Percentiles rank a stretch among this genome's conserved stretches.
These are phyloP conservation scores for Chaetomium strumarium DNA, from an alignment of 2,329 filamentous ascomycete species.

Conservation along the genomic window DNA sequence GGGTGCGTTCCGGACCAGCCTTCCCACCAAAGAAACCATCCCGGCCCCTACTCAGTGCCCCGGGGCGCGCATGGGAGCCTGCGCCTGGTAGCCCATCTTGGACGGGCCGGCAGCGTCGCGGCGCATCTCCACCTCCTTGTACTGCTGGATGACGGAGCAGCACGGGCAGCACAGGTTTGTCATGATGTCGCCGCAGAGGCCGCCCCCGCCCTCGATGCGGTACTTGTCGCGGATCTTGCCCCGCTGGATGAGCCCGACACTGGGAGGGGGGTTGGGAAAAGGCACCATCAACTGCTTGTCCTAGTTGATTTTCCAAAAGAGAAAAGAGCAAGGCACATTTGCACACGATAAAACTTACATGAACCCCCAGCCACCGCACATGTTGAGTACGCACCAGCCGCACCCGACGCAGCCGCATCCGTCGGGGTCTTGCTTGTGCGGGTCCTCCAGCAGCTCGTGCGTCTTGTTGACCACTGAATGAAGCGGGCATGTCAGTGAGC, in stretches of 20 bases:
- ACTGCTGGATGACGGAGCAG: constrained; percentile 42
- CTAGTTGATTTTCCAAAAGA: background rate
- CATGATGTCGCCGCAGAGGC: constrained; percentile 35
- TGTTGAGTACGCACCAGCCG: constrained; percentile 18
- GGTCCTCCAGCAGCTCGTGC: constrained; percentile 28
- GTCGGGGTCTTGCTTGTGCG: constrained; percentile 27
- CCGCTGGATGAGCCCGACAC: constrained; percentile 40
- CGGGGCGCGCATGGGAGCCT: constrained; percentile 8
- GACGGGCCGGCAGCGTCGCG: background rate
- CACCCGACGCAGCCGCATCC: constrained; percentile 22
- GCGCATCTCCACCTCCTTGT: constrained; percentile 25
- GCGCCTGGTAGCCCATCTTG: constrained; percentile 11
- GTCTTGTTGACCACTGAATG: constrained; percentile 29
- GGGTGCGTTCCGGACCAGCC: too few species aligned
- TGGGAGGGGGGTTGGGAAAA: too few species aligned
- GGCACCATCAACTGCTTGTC: background rate
- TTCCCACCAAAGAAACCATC: background rate
- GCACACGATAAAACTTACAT: constrained; percentile 23
- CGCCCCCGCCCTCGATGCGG: constrained; percentile 40
- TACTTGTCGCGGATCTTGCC: constrained; percentile 38
- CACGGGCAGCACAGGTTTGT: constrained; percentile 43
- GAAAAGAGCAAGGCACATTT: background rate
- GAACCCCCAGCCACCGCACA: constrained; percentile 29
- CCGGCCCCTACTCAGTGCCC: too few species aligned
- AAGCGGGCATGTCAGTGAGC: background rate